Conservation (phyloP, 371 early-diverging fungal genomes). For the Mortierella sp. region DNA sequence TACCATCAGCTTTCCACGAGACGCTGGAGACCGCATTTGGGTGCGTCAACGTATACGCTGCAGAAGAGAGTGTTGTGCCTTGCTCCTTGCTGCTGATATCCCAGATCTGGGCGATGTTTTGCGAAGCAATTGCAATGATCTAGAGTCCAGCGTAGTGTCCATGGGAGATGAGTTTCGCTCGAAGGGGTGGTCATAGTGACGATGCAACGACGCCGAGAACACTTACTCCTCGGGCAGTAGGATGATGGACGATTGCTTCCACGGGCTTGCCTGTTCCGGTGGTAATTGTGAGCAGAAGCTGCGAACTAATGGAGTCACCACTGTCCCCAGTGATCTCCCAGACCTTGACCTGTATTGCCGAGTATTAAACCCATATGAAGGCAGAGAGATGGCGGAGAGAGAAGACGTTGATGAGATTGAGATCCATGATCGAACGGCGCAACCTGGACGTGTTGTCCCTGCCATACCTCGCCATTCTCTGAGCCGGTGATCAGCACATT, state of each 20-base stretch:
- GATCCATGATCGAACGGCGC: not conserved
- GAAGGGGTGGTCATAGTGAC: not conserved
- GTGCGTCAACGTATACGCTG: conserved; percentile 28
- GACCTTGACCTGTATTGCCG: conserved; percentile 43
- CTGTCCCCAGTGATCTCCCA: conserved; percentile 55
- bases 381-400: not conserved
- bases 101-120: conserved; percentile 73
- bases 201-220: conserved; percentile 31
- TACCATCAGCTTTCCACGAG: conserved; percentile 74
- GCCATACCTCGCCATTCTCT: conserved; percentile 62
- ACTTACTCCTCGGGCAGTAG: conserved; percentile 63
- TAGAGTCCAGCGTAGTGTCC: not conserved
- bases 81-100: conserved; percentile 64
- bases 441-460: no score
- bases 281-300: conserved; percentile 19
- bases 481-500: conserved; percentile 62
- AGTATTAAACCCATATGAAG: not conserved
- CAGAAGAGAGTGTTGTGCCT: conserved; percentile 29
- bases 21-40: conserved; percentile 61
- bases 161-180: no score
- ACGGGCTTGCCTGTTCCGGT: conserved; percentile 57
- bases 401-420: not conserved
- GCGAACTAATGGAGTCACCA: not conserved
- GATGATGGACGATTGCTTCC: conserved; percentile 65
- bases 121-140: conserved; percentile 55